These are phyloP conservation scores for Leccinum pallidistipes DNA, from an alignment of 1,284 basidiomycete species.

Conservation along the genomic window DNA sequence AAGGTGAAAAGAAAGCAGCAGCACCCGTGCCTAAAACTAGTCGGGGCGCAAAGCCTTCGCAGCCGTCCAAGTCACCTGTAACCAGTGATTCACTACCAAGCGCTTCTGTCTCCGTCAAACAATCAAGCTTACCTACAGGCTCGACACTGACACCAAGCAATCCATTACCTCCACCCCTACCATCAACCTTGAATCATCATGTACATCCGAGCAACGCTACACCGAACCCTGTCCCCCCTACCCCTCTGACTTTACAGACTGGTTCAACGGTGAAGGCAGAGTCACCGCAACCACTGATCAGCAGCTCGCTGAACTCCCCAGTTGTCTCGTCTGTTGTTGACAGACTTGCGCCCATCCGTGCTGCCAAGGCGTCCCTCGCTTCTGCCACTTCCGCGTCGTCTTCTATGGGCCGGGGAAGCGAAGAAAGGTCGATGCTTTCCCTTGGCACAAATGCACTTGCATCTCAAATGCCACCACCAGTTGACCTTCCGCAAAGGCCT, in stretches of 20 bases:
- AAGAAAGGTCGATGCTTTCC: not conserved
- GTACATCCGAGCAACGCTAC: not conserved
- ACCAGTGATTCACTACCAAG: constrained; percentile 24
- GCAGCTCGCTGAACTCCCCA: constrained; percentile 13
- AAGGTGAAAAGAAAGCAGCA: constrained; percentile 5
- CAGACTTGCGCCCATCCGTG: constrained; percentile 36
- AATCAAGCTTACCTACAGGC: not conserved
- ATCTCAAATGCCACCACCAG: not conserved
- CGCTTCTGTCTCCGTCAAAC: not conserved
- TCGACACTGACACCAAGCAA: not conserved
- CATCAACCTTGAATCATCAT: constrained; percentile 1
- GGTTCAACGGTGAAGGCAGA: constrained; percentile 19
- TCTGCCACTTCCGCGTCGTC: constrained; percentile 9
- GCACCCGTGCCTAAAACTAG: not conserved
- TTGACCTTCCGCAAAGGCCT: constrained; percentile 7
- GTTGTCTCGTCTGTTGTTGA: constrained; percentile 12
- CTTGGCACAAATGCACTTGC: not conserved
- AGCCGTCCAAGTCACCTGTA: constrained; percentile 12
- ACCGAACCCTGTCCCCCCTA: not conserved
- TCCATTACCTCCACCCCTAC: not conserved
- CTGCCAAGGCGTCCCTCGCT: constrained; percentile 29
- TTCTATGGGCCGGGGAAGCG: constrained; percentile 1
- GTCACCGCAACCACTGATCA: constrained; percentile 13
- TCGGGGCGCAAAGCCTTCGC: not conserved
- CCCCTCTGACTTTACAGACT: constrained; percentile 14